Conservation (phyloP, 1,284 basidiomycete genomes). For the Inonotus hispidus region DNA sequence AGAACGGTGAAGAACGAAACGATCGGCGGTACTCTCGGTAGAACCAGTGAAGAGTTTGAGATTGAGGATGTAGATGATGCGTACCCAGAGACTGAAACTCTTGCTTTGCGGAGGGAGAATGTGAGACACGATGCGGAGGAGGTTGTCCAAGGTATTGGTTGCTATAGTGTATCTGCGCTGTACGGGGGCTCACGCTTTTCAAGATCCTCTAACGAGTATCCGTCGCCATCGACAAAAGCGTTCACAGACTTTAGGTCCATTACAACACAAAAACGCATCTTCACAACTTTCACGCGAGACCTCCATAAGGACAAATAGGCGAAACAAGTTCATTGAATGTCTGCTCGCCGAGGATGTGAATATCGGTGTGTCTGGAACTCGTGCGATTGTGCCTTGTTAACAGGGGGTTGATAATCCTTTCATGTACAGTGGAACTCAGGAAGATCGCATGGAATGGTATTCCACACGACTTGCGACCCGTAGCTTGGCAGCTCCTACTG, state of each 20-base stretch:
- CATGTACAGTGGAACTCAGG: constrained; percentile 65
- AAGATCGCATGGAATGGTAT: constrained; percentile 96
- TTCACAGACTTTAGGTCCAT: constrained; percentile 12
- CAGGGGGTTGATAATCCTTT: background rate
- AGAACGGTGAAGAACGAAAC: constrained; percentile 26
- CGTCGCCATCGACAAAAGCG: constrained; percentile 10
- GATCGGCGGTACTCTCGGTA: constrained; percentile 28
- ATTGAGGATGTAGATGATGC: constrained; percentile 73
- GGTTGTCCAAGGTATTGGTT: constrained; percentile 27
- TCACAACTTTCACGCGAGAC: constrained; percentile 50
- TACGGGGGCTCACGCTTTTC: constrained; percentile 3
- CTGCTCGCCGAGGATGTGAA: constrained; percentile 66
- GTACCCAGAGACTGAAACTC: constrained; percentile 55
- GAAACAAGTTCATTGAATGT: constrained; percentile 70
- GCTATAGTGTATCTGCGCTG: background rate
- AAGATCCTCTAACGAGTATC: constrained; percentile 18
- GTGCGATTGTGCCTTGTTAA: background rate
- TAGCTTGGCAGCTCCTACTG: constrained; percentile 93
- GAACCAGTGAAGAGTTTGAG: constrained; percentile 44
- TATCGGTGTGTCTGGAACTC: constrained; percentile 49
- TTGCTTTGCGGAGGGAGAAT: constrained; percentile 14
- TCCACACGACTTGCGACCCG: constrained; percentile 80
- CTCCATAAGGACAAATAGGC: constrained; percentile 69
- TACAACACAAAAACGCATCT: constrained; percentile 11
- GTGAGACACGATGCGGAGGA: constrained; percentile 27